Evolutionary conservation across 352 stramenopile species (phyloP).

Genomic region (Phytophthora tubulina): DNA sequence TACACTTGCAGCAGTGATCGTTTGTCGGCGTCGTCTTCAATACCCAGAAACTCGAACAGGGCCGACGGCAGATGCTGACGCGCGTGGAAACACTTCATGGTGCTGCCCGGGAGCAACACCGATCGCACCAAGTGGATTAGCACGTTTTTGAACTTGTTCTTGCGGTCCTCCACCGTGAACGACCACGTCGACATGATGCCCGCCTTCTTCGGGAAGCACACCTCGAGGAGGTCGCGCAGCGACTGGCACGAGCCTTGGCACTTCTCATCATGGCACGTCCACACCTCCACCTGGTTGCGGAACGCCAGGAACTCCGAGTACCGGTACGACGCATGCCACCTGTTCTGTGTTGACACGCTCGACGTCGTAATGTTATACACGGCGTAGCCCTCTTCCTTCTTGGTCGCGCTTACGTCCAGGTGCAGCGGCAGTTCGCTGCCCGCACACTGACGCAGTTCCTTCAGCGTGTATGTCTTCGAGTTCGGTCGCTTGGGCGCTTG

Average conservation of each 20-base stretch:
- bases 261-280: conserved; percentile 67
- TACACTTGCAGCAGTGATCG: conserved; percentile 79
- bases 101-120: conserved; percentile 65
- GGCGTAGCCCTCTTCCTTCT: conserved; percentile 61
- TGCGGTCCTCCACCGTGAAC: conserved; percentile 57
- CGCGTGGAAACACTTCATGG: conserved; percentile 72
- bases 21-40: conserved; percentile 61
- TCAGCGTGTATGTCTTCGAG: conserved; percentile 57
- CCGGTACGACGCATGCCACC: conserved; percentile 66
- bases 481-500: conserved; percentile 34
- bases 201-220: conserved; percentile 73
- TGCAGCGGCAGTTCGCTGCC: conserved; percentile 62
- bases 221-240: conserved; percentile 68
- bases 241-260: conserved; percentile 74
- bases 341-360: conserved; percentile 60
- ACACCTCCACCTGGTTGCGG: conserved; percentile 62
- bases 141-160: conserved; percentile 73
- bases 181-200: conserved; percentile 56
- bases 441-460: conserved; percentile 51
- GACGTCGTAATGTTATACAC: conserved; percentile 65
- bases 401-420: conserved; percentile 54
- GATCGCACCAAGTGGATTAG: conserved; percentile 74
- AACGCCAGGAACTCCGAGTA: conserved; percentile 78
- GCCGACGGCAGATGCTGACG: conserved; percentile 57
- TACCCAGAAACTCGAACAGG: conserved; percentile 69